Base-by-base conservation (phyloP, 129 eudicot genomes). In the Ambrosia artemisiifolia region DNA sequence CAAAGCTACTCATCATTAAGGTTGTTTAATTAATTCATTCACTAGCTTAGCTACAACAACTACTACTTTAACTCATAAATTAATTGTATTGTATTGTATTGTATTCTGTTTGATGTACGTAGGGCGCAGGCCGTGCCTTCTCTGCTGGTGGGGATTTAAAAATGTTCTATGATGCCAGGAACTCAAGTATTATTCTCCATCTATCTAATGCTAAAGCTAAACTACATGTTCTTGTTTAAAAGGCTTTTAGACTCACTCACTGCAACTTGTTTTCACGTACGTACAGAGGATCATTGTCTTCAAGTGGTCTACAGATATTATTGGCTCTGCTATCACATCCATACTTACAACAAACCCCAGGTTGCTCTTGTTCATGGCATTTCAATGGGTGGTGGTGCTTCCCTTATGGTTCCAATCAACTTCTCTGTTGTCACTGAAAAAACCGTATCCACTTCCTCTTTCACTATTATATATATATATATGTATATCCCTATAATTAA, bases 381-480 rank as follows among this genome's bases (percentile, higher is more conserved):
- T 73, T 78, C 89, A 62, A 95, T 95, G 99, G 99, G 99, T 42
- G 99, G 99, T 55, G 99, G 99, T 47, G 99, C 99, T 75, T 83
- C 97, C n/a, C 81, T 95, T 49, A 88, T 95, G 97, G 97, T 88
- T 67, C 99, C 97, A 1, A 71, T 88, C 94, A 91, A 83, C 69
- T 95, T 95, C 74, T 95, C 99, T 38, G 97, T 91, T 43, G 99
- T 95, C 74, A 86, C 99, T 3, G 97, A 91, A 30, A 95, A 95
- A 77, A 86, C 96, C 3, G 99, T 95, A 65, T 24, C 1, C 28
- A 24, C 28, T 1, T 1, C 1, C 0, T 24, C 28, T 24, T 24
- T 24, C 28, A 24, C 28, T 24, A n/a, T n/a, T n/a, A n/a, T n/a
- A n/a, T n/a, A n/a, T n/a, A n/a, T n/a, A n/a, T n/a, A n/a, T n/a